Conservation (phyloP, 345 rosid species). For the Citrus maxima region DNA sequence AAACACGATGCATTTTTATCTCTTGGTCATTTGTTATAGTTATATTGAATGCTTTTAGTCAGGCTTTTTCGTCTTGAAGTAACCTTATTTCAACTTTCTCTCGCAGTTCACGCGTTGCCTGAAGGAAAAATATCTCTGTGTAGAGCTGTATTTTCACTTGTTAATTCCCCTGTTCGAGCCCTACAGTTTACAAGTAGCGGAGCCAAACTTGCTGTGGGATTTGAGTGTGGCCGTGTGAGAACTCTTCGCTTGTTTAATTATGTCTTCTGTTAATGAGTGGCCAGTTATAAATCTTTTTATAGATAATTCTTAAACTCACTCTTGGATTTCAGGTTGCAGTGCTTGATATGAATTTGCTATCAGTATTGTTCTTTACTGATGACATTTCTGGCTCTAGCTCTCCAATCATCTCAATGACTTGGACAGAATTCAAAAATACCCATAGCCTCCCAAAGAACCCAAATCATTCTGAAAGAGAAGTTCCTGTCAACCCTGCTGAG, state of each 20-base stretch:
- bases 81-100: constrained; percentile 8
- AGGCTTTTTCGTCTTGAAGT: constrained; percentile 9
- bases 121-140: constrained; percentile 36
- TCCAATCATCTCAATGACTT: constrained; percentile 34
- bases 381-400: constrained; percentile 23
- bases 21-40: constrained; percentile 1
- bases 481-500: constrained; percentile 25
- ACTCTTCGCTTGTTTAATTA: constrained; percentile 7
- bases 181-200: constrained; percentile 36
- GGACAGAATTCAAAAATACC: constrained; percentile 25
- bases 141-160: constrained; percentile 36
- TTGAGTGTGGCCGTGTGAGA: constrained; percentile 42
- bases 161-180: constrained; percentile 33
- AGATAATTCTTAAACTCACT: constrained; percentile 2
- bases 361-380: constrained; percentile 39
- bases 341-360: constrained; percentile 35
- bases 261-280: neutral
- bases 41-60: neutral
- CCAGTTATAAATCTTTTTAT: neutral
- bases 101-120: constrained; percentile 37
- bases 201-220: constrained; percentile 48
- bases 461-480: constrained; percentile 25
- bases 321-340: constrained; percentile 46
- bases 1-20: neutral
- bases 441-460: constrained; percentile 14